Base-by-base conservation (phyloP, 768 basidiomycete species). In the Aureoboletus auriporus region DNA sequence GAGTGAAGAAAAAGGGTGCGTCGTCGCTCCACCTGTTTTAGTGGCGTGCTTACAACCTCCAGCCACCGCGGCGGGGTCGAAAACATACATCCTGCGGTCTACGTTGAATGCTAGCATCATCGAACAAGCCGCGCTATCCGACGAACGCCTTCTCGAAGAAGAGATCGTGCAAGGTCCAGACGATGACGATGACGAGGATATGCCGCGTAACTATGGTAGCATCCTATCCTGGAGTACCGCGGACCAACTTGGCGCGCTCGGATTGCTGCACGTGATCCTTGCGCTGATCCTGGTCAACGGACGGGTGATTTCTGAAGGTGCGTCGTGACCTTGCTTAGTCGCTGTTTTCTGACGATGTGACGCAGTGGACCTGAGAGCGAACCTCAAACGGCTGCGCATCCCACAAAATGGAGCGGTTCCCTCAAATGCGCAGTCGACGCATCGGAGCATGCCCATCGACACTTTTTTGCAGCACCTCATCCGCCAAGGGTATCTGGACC, bases 31-130 rank as follows among this genome's bases (percentile, higher is more conserved):
- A 3, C 8, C 27, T 30, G 28, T 51, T 28, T 8, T 42, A 5
- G 43, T 13, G 23, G 1, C 11, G 16, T 4, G 2, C 34, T 39
- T 10, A 51, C 14, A 30, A 37, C 20, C 10, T 37, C 12, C 26
- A 51, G 84, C 77, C 16, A 65, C 77, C 9, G 70, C 79, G 6
- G 60, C 75, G 3, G 80, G 86, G 1, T 82, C 88, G 1, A 92
- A 89, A 60, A 81, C 82, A 6, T 98, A 87, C 62, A 87, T 94
- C 38, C 72, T 96, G 14, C 85, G 93, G 39, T 93, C 92, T 1
- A 70, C 64, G 1, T 75, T 96, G 13, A 71, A 89, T 46, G 65
- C 79, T 0, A 53, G 63, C 11, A 69, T 95, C 44, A 80, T 93
- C 43, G 78, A 80, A 47, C 69, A 74, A 28, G 82, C 89, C 1